Percentiles rank a stretch among this genome's conserved stretches.
These are phyloP conservation scores for Acephala macrosclerotiorum DNA, from an alignment of 2,329 filamentous ascomycete species.

Conservation along the genomic window DNA sequence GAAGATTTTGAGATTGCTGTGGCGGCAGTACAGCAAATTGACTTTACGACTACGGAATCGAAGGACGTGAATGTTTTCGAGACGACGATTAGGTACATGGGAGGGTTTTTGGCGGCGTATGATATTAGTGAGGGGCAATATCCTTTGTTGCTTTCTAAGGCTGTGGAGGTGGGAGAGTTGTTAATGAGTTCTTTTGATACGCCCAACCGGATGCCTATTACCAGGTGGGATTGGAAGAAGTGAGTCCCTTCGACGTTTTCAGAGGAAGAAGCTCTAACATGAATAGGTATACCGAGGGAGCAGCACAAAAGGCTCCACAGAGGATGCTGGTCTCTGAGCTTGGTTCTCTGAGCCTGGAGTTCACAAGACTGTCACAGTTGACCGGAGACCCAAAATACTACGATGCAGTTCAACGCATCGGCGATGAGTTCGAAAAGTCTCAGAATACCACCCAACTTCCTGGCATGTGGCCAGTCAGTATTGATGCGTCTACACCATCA, in stretches of 20 bases:
- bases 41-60: conserved; percentile 73
- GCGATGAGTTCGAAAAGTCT: conserved; percentile 59
- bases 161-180: conserved; percentile 74
- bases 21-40: conserved; percentile 72
- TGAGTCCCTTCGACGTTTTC: conserved; percentile 48
- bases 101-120: conserved; percentile 85
- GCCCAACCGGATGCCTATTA: conserved; percentile 88
- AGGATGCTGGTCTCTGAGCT: conserved; percentile 65
- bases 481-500: conserved; percentile 61
- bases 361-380: conserved; percentile 69
- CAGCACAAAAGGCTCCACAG: conserved; percentile 65
- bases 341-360: conserved; percentile 64
- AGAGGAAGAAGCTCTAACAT: conserved; percentile 50
- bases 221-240: conserved; percentile 53
- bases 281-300: conserved; percentile 47
- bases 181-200: conserved; percentile 81
- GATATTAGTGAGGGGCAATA: conserved; percentile 81
- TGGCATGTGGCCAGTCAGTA: conserved; percentile 66
- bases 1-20: conserved; percentile 83
- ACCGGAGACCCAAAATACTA: conserved; percentile 69
- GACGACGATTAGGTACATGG: conserved; percentile 89
- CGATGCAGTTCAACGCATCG: conserved; percentile 66
- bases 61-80: conserved; percentile 71
- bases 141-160: conserved; percentile 70
- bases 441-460: conserved; percentile 64